These are phyloP conservation scores for Cladophialophora chaetospira DNA, from an alignment of 2,329 filamentous ascomycete species.

Conservation along the genomic window DNA sequence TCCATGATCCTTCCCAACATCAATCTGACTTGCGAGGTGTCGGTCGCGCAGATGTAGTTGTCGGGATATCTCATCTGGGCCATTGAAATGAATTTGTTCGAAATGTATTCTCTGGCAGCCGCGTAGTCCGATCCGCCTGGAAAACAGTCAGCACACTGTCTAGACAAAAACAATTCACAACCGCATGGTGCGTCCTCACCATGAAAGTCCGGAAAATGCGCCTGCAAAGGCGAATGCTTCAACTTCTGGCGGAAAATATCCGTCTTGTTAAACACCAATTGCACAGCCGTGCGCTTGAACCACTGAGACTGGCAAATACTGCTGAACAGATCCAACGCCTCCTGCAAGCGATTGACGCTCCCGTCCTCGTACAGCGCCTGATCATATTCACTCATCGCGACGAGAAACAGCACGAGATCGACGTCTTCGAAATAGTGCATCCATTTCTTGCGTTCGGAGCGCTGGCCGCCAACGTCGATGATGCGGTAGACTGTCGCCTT, in stretches of 20 bases:
- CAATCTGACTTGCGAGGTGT: constrained; percentile 98
- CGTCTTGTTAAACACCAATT: constrained; percentile 75
- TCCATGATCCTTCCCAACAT: constrained; percentile 73
- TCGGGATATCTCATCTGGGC: constrained; percentile 99
- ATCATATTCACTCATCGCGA: constrained; percentile 96
- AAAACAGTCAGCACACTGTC: constrained; percentile 27
- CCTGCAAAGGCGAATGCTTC: constrained; percentile 71
- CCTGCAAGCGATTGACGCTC: constrained; percentile 79
- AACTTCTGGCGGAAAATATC: constrained; percentile 75
- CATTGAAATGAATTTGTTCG: constrained; percentile 95
- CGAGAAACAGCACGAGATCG: constrained; percentile 92
- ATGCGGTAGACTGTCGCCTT: constrained; percentile 93
- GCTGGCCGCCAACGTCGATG: constrained; percentile 95
- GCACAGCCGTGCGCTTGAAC: constrained; percentile 72
- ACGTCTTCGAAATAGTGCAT: constrained; percentile 99
- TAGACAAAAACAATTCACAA: constrained; percentile 2
- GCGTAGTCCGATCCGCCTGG: constrained; percentile 88
- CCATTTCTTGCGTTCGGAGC: constrained; percentile 98
- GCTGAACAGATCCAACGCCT: constrained; percentile 70
- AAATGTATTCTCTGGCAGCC: constrained; percentile 95
- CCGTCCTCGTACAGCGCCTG: constrained; percentile 95
- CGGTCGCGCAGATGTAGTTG: constrained; percentile 98
- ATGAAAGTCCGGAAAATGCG: constrained; percentile 78
- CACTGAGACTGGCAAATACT: constrained; percentile 72
- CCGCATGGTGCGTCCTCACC: constrained; percentile 40